phyloP scores from a whole-genome alignment of 2,329 filamentous ascomycete species.

The Phaeophleospora eucalypticola region DNA sequence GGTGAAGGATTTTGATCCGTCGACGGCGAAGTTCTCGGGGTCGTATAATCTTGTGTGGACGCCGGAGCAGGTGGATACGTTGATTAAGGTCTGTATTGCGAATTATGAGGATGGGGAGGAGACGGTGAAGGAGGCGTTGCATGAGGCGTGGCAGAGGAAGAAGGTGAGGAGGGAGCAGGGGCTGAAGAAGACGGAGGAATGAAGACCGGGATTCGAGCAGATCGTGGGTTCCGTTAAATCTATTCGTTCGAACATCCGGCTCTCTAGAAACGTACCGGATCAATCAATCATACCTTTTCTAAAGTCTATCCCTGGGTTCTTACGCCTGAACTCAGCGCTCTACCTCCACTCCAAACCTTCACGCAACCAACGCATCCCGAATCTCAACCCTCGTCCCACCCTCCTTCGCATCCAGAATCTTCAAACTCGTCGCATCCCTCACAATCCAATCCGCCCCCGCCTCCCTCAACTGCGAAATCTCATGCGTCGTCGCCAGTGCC shows the following conservation, averaged over 20 bases:
- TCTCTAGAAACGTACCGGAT: no score
- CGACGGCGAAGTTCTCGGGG: conserved; percentile 32
- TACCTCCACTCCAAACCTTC: no score
- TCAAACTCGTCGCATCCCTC: conserved; percentile 70
- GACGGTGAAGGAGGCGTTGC: conserved; percentile 24
- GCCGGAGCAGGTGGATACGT: conserved; percentile 32
- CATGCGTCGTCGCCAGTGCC: conserved; percentile 81
- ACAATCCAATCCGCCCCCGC: conserved; percentile 89
- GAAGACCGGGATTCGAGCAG: background rate
- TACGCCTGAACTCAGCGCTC: no score
- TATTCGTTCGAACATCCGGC: no score
- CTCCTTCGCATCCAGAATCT: conserved; percentile 53
- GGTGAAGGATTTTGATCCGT: conserved; percentile 31
- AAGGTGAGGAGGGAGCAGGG: conserved; percentile 17
- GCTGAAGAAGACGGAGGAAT: conserved; percentile 3
- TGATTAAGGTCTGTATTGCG: conserved; percentile 27
- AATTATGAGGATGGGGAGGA: conserved; percentile 28
- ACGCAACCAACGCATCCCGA: conserved; percentile 50
- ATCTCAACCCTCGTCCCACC: conserved; percentile 67
- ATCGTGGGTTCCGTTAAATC: no score
- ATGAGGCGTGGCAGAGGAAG: conserved; percentile 24
- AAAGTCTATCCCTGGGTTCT: no score
- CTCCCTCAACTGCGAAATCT: conserved; percentile 62
- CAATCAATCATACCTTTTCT: no score
- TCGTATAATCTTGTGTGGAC: conserved; percentile 35